Conservation (phyloP, 192 early-diverging fungal genomes). For the Coemansia erecta region DNA sequence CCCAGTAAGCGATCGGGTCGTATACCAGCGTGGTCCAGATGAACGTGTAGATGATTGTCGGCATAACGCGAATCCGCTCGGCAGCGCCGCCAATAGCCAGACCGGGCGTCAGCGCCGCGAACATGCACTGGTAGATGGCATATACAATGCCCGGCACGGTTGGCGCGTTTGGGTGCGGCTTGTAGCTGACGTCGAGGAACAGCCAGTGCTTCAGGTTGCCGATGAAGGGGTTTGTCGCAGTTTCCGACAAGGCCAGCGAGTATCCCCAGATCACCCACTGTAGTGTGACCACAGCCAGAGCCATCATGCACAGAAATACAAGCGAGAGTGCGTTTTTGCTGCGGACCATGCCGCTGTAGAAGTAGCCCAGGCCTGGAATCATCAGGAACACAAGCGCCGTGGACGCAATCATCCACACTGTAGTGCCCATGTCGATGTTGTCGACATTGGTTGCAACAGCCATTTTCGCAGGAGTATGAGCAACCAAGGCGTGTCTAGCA, state of each 20-base stretch:
- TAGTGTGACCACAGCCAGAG: slow-evolving; percentile 69
- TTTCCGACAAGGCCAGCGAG: slow-evolving; percentile 66
- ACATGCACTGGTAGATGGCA: slow-evolving; percentile 79
- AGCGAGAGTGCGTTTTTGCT: slow-evolving; percentile 78
- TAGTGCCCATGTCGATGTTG: slow-evolving; percentile 62
- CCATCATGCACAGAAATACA: slow-evolving; percentile 68
- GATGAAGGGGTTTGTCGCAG: slow-evolving; percentile 66
- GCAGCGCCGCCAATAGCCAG: slow-evolving; percentile 69
- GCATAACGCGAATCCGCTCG: slow-evolving; percentile 70
- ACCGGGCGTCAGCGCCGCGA: slow-evolving; percentile 70
- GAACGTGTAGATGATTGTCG: slow-evolving; percentile 63
- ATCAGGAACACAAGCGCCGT: slow-evolving; percentile 73
- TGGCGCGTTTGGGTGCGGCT: slow-evolving; percentile 57
- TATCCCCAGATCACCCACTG: slow-evolving; percentile 76
- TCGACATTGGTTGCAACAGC: slow-evolving; percentile 8
- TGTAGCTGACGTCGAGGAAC: slow-evolving; percentile 57
- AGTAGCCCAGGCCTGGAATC: slow-evolving; percentile 72
- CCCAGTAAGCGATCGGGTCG: slow-evolving; percentile 75
- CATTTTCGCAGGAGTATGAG: background rate
- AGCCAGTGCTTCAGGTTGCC: slow-evolving; percentile 65
- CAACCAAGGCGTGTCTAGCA: background rate
- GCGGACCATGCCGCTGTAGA: slow-evolving; percentile 74
- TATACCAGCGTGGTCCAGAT: slow-evolving; percentile 73
- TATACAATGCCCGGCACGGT: slow-evolving; percentile 64
- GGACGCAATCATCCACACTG: slow-evolving; percentile 71